These are phyloP conservation scores for Melampsora abietis-canadensis DNA, from an alignment of 1,284 basidiomycete genomes.

Conservation along the genomic window DNA sequence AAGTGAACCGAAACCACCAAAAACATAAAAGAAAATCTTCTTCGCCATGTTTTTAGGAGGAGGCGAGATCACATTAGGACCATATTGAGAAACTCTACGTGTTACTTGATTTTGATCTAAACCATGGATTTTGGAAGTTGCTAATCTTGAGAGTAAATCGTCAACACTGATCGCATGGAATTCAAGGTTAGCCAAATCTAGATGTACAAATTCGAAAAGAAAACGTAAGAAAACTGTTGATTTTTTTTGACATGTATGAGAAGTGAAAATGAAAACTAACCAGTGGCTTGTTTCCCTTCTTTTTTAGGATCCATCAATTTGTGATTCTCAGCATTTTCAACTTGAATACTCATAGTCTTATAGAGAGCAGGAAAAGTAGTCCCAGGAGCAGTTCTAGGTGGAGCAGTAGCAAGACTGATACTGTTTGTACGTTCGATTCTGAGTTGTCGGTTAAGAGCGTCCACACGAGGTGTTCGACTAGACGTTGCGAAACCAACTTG, in stretches of 20 bases:
- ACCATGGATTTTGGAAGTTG: conserved; percentile 58
- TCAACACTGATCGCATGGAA: conserved; percentile 60
- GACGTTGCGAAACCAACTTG: background rate
- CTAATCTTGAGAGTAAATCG: conserved; percentile 59
- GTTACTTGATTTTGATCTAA: conserved; percentile 59
- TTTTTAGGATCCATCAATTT: no score
- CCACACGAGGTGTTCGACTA: background rate
- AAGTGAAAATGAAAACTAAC: no score
- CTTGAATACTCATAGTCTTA: no score
- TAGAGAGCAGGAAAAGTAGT: no score
- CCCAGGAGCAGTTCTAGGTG: background rate
- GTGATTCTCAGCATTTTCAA: no score
- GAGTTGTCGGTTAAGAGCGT: background rate
- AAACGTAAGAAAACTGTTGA: background rate
- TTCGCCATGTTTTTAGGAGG: conserved; percentile 53
- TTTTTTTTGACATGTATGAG: no score
- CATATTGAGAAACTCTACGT: conserved; percentile 56
- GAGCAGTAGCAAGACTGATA: conserved; percentile 1
- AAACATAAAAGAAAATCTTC: conserved; percentile 56
- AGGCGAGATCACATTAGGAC: conserved; percentile 55
- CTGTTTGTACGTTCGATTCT: conserved; percentile 1
- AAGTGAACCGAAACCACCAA: conserved; percentile 62
- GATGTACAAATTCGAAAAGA: background rate
- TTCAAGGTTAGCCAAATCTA: conserved; percentile 54
- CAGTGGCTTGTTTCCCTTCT: no score